Percentiles rank a stretch among this genome's conserved stretches.
Conservation (phyloP, 1,139 yeast species). For the Lodderomyces orthopsilosis region DNA sequence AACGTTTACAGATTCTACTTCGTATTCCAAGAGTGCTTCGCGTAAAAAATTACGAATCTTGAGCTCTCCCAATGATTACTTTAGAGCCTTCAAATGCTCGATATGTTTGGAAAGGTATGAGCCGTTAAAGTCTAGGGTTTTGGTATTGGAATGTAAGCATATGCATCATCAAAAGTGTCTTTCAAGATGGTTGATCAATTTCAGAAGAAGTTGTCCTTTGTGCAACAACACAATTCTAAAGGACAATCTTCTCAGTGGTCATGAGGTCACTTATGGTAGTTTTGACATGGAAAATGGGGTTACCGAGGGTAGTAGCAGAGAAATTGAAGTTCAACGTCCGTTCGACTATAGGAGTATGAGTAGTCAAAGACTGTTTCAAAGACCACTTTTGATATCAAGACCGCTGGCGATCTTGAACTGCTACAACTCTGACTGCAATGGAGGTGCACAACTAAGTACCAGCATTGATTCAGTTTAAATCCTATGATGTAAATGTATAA, state of each 20-base stretch:
- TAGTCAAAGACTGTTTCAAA: conserved; percentile 4
- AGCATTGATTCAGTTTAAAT: conserved; percentile 24
- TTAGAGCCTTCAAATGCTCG: conserved; percentile 42
- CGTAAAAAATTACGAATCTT: conserved; percentile 19
- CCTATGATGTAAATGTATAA: background rate
- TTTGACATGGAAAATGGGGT: conserved; percentile 18
- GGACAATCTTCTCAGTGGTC: conserved; percentile 21
- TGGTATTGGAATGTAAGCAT: conserved; percentile 45
- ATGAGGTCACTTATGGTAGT: conserved; percentile 21
- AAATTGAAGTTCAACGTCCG: background rate
- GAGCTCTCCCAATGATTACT: conserved; percentile 36
- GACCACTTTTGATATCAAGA: conserved; percentile 15
- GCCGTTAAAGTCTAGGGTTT: conserved; percentile 37
- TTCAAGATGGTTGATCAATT: conserved; percentile 47
- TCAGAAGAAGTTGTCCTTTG: conserved; percentile 44
- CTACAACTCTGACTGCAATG: conserved; percentile 9
- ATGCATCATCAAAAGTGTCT: conserved; percentile 44
- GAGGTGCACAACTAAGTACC: conserved; percentile 20
- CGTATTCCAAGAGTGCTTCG: background rate
- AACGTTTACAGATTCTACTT: background rate
- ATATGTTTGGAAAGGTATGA: conserved; percentile 44
- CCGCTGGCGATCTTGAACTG: conserved; percentile 31
- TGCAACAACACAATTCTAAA: conserved; percentile 28
- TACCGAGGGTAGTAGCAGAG: conserved; percentile 3
- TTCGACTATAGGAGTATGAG: conserved; percentile 9